phyloP scores from a whole-genome alignment of 768 basidiomycete genomes.

The Boletus rubescentipes region DNA sequence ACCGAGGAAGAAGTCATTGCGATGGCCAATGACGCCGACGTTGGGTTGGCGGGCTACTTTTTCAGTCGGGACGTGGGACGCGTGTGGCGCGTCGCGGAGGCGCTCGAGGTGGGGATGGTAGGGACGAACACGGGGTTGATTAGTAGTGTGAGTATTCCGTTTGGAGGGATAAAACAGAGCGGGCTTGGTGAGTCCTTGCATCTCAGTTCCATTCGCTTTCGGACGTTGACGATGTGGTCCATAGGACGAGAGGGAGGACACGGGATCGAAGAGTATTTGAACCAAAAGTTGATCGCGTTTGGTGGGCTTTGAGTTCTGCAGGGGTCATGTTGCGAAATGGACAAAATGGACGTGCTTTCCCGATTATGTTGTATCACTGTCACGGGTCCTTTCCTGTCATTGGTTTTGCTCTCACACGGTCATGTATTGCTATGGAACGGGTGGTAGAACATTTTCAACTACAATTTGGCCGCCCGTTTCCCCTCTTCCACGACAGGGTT shows the following conservation, averaged over 20 bases:
- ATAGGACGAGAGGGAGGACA: conserved; percentile 82
- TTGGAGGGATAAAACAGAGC: conserved; percentile 91
- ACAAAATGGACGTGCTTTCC: background rate
- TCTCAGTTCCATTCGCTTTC: background rate
- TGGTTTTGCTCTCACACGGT: background rate
- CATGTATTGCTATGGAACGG: background rate
- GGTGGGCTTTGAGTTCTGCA: conserved; percentile 56
- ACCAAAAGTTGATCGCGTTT: conserved; percentile 76
- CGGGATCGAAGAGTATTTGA: conserved; percentile 89
- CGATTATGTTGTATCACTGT: conserved; percentile 1
- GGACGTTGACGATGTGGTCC: background rate
- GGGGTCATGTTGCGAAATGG: background rate
- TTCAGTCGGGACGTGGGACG: conserved; percentile 84
- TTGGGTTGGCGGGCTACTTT: conserved; percentile 94
- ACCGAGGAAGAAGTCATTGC: conserved; percentile 91
- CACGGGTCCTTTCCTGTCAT: background rate
- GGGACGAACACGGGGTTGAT: conserved; percentile 80
- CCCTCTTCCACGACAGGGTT: conserved; percentile 77
- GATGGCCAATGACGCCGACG: conserved; percentile 78
- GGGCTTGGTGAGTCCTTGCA: conserved; percentile 50
- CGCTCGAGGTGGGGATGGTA: conserved; percentile 91
- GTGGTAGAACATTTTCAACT: conserved; percentile 1
- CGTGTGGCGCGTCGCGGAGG: conserved; percentile 94
- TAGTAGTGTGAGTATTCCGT: conserved; percentile 78
- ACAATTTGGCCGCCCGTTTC: conserved; percentile 42